These are phyloP conservation scores for Dendrobium officinale DNA, from an alignment of 106 monocot genomes.

Conservation along the genomic window DNA sequence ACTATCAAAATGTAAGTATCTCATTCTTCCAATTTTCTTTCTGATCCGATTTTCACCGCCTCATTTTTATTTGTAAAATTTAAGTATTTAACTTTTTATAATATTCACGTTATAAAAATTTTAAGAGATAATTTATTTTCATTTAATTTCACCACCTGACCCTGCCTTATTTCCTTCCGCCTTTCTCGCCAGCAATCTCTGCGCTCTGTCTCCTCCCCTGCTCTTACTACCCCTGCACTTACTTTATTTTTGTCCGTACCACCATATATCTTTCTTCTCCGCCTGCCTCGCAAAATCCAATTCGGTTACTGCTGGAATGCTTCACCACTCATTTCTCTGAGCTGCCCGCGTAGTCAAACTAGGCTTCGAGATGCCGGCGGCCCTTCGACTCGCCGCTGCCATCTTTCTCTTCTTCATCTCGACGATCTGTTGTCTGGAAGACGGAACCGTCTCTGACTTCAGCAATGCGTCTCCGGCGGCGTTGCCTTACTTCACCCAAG, in stretches of 20 bases:
- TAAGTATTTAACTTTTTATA: too few species aligned
- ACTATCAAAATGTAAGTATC: too few species aligned
- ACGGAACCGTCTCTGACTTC: not conserved
- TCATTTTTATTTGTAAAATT: too few species aligned
- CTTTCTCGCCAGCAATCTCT: not conserved
- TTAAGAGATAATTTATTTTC: too few species aligned
- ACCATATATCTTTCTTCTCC: not conserved
- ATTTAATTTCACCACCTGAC: too few species aligned
- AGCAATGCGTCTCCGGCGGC: not conserved
- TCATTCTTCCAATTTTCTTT: too few species aligned
- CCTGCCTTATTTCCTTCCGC: too few species aligned
- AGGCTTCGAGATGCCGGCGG: not conserved
- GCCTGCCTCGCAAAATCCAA: not conserved
- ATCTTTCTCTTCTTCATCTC: not conserved
- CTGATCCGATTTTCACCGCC: too few species aligned
- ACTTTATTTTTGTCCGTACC: too few species aligned
- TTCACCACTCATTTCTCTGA: not conserved
- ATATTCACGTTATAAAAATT: too few species aligned
- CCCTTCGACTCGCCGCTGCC: not conserved
- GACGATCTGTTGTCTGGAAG: slow-evolving; percentile 7
- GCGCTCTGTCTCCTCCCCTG: too few species aligned
- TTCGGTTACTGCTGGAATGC: not conserved
- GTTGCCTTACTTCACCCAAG: slow-evolving; percentile 6
- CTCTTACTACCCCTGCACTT: too few species aligned
- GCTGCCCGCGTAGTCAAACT: not conserved